phyloP scores from a whole-genome alignment of 2,329 filamentous ascomycete species.

The Hyphodiscus sp. region DNA sequence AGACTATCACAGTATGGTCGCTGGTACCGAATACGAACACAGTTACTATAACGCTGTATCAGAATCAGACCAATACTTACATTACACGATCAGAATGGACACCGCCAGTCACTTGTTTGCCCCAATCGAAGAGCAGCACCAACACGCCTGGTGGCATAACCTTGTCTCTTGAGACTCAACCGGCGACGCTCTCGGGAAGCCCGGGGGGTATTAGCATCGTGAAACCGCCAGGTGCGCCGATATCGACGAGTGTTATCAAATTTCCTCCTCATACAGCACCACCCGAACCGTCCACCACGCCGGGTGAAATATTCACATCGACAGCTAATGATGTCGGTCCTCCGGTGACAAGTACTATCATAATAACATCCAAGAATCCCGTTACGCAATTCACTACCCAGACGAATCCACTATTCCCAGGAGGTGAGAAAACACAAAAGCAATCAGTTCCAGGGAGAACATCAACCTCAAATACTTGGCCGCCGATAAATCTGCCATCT shows the following conservation, averaged over 20 bases:
- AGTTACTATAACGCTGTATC: conserved; percentile 17
- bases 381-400: conserved; percentile 14
- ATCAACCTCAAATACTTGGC: not conserved
- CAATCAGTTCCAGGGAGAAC: not conserved
- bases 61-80: conserved; percentile 12
- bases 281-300: not conserved
- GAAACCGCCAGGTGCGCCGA: too few species aligned
- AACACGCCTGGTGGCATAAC: not conserved
- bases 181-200: too few species aligned
- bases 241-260: too few species aligned
- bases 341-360: conserved; percentile 11
- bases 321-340: not conserved
- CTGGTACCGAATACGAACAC: conserved; percentile 24
- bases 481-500: not conserved
- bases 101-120: conserved; percentile 17
- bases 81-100: conserved; percentile 19
- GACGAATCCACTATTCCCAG: conserved; percentile 8
- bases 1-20: conserved; percentile 17
- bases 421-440: not conserved
- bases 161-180: not conserved
- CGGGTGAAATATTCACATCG: not conserved
- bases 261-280: not conserved
- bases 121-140: not conserved
- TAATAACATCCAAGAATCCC: conserved; percentile 22
- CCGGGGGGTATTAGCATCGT: too few species aligned